Evolutionary conservation across 768 basidiomycete species (phyloP).

Genomic region (Thelephora ganbajun): DNA sequence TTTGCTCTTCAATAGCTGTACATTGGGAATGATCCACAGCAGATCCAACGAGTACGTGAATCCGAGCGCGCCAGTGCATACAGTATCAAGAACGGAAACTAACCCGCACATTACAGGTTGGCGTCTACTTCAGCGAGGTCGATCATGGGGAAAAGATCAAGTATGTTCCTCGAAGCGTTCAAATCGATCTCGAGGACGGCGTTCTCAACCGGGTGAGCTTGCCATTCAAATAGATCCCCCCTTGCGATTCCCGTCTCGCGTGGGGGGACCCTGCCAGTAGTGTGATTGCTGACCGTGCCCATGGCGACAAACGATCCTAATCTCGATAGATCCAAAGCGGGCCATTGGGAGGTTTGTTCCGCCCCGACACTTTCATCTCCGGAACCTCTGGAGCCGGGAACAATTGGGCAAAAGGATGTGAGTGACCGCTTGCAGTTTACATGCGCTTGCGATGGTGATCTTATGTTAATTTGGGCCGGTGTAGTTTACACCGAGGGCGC

Average conservation of each 20-base stretch:
- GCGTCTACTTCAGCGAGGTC: constrained; percentile 74
- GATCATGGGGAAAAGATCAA: constrained; percentile 35
- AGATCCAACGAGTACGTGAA: constrained; percentile 51
- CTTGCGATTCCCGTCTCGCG: not conserved
- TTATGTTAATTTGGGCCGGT: constrained; percentile 9
- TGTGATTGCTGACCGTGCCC: not conserved
- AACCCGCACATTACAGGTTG: constrained; percentile 31
- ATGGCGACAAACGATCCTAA: not conserved
- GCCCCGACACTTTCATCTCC: constrained; percentile 75
- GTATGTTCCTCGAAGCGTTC: constrained; percentile 83
- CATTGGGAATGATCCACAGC: constrained; percentile 56
- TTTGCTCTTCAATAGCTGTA: constrained; percentile 33
- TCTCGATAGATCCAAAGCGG: constrained; percentile 51
- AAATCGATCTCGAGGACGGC: constrained; percentile 81
- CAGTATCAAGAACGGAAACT: not conserved
- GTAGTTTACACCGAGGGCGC: constrained; percentile 89
- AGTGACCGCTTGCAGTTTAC: constrained; percentile 19
- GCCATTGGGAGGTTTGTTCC: constrained; percentile 59
- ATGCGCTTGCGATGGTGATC: not conserved
- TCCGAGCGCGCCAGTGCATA: not conserved
- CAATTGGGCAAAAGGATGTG: constrained; percentile 93
- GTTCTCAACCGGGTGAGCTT: constrained; percentile 62
- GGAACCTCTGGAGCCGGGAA: constrained; percentile 64
- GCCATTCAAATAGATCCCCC: not conserved
- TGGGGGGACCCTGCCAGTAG: no score